Percentiles rank a stretch among this genome's conserved stretches.
These are phyloP conservation scores for Saccharomyces pastorianus DNA, from an alignment of 1,139 yeast genomes.

Conservation along the genomic window DNA sequence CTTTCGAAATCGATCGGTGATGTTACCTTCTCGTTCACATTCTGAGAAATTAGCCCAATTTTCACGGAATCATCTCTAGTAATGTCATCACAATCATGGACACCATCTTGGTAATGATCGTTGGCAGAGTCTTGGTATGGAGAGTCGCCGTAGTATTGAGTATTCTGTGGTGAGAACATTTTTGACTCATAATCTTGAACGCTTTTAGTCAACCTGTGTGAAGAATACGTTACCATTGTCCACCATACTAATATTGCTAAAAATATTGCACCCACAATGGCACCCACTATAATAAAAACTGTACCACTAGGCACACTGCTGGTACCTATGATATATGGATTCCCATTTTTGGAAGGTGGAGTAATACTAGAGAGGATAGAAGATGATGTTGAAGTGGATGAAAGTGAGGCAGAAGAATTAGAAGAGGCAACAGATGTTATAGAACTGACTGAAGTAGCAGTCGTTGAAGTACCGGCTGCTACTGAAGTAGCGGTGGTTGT, in stretches of 20 bases:
- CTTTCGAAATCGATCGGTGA: background rate
- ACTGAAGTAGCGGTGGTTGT: background rate
- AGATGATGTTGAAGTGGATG: background rate
- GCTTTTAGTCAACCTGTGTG: constrained; percentile 16
- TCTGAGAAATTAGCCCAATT: background rate
- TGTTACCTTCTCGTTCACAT: background rate
- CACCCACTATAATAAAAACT: constrained; percentile 71
- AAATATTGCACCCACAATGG: constrained; percentile 44
- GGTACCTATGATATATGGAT: constrained; percentile 53
- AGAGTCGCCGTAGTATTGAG: background rate
- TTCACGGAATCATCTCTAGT: background rate
- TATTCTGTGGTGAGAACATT: background rate
- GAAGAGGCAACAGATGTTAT: constrained; percentile 16
- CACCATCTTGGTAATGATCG: background rate
- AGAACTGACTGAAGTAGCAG: constrained; percentile 10
- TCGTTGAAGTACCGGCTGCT: constrained; percentile 12
- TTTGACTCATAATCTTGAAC: background rate
- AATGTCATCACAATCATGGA: background rate
- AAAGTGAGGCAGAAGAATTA: constrained; percentile 30
- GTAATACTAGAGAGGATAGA: constrained; percentile 41
- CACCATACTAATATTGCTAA: constrained; percentile 13
- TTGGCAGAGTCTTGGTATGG: background rate
- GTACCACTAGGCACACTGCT: constrained; percentile 54
- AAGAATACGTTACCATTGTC: constrained; percentile 16
- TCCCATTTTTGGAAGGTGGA: constrained; percentile 50